Base-by-base conservation (phyloP, 2,329 filamentous ascomycete species). In the Fusarium proliferatum region DNA sequence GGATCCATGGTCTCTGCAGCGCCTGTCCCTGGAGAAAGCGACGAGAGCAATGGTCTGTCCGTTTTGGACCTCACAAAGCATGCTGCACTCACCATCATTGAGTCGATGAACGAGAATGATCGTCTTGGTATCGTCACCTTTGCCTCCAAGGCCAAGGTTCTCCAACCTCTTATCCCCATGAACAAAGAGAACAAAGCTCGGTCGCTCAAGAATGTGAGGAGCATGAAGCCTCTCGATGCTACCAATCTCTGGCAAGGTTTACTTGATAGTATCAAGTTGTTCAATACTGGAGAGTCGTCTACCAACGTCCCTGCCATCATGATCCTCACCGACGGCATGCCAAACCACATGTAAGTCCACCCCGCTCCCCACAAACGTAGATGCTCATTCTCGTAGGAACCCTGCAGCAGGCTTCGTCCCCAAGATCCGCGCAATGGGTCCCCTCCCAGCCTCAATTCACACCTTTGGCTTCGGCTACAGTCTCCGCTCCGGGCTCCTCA, bases 161-260 rank as follows among this genome's bases (percentile, higher is more conserved):
- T 89, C 3, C 87, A 88, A 68, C 64, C 77, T 1, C 83, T 91
- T 26, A 80, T 80, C 1, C 75, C 80, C 19, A 90, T 91, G 86
- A 86, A 81, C 0, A 42, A 79, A 1, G 62, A 61, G 5, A 86
- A 85, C 70, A 90, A 91, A 76, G 76, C 73, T n/a, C 57, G 69
- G 4, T 78, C 85, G 0, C 76, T 81, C n/a, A 67, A 76, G 6
- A 84, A 81, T 11, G 86, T 91, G 26, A 79, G 85, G 28, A 61
- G 49, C 1, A 84, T 91, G 77, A 28, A 42, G 2, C 77, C 84
- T 0, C 61, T 80, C 0, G 78, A 78, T 16, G 75, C 78, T 6
- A 91, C 89, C 2, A 90, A 91, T 69, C 79, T 91, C 3, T 91
- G 89, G 89, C 82, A 86, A 11, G 90, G 89, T 4, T 83, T 91